phyloP scores from a whole-genome alignment of 2,329 filamentous ascomycete genomes.

The Exophiala phaeomuriformis region DNA sequence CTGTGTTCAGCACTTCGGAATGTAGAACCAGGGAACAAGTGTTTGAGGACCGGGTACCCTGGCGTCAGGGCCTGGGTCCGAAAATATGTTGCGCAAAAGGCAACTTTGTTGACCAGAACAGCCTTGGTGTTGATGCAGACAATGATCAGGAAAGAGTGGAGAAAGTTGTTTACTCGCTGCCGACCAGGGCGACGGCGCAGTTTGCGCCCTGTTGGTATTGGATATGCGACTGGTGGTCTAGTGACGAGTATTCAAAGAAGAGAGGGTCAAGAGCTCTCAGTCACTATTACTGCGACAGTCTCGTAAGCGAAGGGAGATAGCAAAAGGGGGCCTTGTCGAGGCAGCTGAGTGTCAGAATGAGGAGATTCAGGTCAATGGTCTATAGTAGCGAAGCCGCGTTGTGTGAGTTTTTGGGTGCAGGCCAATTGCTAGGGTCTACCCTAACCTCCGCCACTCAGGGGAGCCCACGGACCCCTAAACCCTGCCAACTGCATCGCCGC shows the following conservation, averaged over 20 bases:
- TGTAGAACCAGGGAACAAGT: constrained; percentile 4
- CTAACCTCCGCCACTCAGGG: background rate
- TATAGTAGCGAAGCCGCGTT: background rate
- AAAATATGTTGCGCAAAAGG: background rate
- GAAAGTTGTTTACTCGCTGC: constrained; percentile 1
- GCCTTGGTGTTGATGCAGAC: background rate
- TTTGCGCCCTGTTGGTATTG: background rate
- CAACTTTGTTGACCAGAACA: background rate
- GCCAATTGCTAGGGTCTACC: too few species aligned
- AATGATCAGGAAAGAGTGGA: constrained; percentile 2
- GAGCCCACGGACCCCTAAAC: background rate
- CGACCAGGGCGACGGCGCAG: background rate
- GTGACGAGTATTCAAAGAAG: background rate
- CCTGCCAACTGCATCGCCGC: constrained; percentile 5
- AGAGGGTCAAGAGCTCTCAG: too few species aligned
- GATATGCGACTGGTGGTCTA: background rate
- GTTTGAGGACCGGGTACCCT: background rate
- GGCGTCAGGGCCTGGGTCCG: background rate
- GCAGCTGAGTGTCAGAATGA: too few species aligned
- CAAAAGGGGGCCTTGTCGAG: too few species aligned
- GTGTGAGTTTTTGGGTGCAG: too few species aligned
- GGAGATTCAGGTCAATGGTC: background rate
- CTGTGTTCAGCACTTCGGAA: constrained; percentile 16
- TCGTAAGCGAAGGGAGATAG: too few species aligned
- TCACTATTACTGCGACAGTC: too few species aligned